Percentiles rank a stretch among this genome's conserved stretches.
phyloP scores from a whole-genome alignment of 257 asterid genomes.

The Solanum raphanifolium region DNA sequence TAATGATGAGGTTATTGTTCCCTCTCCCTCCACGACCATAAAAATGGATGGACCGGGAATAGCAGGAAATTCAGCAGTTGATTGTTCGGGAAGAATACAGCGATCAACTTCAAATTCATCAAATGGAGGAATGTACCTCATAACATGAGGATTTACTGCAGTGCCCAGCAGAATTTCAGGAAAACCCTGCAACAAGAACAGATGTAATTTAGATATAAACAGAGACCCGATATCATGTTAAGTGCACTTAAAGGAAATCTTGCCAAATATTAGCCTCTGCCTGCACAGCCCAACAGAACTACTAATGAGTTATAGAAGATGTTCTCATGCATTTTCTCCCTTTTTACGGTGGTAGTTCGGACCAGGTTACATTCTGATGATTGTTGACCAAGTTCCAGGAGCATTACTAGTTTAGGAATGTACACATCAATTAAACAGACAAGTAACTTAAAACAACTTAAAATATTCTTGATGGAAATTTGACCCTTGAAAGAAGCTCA shows the following conservation, averaged over 20 bases:
- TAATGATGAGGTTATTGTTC: slow-evolving; percentile 22
- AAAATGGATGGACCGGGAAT: slow-evolving; percentile 66
- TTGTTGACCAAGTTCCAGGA: background rate
- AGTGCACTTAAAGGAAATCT: background rate
- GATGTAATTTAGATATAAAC: background rate
- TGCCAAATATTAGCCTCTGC: background rate
- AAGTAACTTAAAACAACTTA: background rate
- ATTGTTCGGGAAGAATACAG: slow-evolving; percentile 52
- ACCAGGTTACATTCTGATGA: background rate
- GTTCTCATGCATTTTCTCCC: background rate
- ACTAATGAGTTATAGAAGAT: background rate
- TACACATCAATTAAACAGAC: background rate
- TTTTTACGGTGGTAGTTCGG: background rate
- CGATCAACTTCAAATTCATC: slow-evolving; percentile 91
- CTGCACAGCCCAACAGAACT: background rate
- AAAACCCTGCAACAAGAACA: slow-evolving; percentile 34
- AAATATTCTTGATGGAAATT: background rate
- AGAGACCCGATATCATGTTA: background rate
- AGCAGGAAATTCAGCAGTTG: slow-evolving; percentile 40
- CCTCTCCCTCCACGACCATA: slow-evolving; percentile 49
- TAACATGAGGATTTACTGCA: slow-evolving; percentile 40
- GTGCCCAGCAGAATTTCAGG: slow-evolving; percentile 66
- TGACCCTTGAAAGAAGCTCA: background rate
- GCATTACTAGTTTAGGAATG: background rate
- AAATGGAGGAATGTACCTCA: slow-evolving; percentile 64